phyloP scores from a whole-genome alignment of 495 filamentous ascomycete species.

The Penicillium roqueforti region DNA sequence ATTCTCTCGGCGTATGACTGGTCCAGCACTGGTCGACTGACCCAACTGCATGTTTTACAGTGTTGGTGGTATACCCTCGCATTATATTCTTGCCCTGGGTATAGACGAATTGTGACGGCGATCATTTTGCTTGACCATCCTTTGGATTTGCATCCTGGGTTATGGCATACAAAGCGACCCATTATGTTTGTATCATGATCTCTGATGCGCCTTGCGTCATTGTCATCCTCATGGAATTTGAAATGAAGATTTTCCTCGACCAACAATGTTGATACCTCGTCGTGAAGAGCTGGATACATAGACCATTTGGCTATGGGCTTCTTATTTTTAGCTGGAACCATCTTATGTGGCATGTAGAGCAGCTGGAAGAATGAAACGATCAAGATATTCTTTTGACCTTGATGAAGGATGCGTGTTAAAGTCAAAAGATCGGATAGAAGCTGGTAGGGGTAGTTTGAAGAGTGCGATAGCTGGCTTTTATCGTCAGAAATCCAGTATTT shows the following conservation, averaged over 20 bases:
- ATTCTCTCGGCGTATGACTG: slow-evolving; percentile 48
- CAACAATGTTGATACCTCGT: slow-evolving; percentile 35
- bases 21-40: slow-evolving; percentile 36
- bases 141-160: slow-evolving; percentile 8
- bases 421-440: no score
- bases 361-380: no score
- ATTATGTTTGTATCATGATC: slow-evolving; percentile 25
- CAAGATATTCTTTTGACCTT: no score
- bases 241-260: slow-evolving; percentile 20
- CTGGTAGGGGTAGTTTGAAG: no score
- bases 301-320: slow-evolving; percentile 23
- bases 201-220: slow-evolving; percentile 2
- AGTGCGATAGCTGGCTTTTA: no score
- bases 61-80: slow-evolving; percentile 48
- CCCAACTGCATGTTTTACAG: slow-evolving; percentile 32
- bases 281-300: slow-evolving; percentile 36
- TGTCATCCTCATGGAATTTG: slow-evolving; percentile 12
- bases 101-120: slow-evolving; percentile 46
- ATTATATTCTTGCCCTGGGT: slow-evolving; percentile 39
- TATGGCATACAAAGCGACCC: slow-evolving; percentile 31
- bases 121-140: slow-evolving; percentile 40
- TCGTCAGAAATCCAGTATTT: no score
- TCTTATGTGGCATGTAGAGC: not conserved
- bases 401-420: no score
- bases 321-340: not conserved